phyloP scores from a whole-genome alignment of 2,329 filamentous ascomycete genomes.

The Penicillium sclerotiorum region DNA sequence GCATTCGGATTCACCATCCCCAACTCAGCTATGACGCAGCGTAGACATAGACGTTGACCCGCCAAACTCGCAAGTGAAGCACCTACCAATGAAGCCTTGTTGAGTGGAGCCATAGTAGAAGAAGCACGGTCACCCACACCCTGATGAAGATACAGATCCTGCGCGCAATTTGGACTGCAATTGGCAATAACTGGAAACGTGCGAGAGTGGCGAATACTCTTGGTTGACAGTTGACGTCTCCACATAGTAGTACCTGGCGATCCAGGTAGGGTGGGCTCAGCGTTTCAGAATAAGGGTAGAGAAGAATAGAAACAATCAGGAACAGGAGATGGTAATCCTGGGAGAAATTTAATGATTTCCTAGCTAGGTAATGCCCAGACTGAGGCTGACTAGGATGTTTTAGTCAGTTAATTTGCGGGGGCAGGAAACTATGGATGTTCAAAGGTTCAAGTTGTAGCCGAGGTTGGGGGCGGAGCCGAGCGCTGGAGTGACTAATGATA shows the following conservation, averaged over 20 bases:
- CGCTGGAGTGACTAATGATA: neutral
- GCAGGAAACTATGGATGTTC: neutral
- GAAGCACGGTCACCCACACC: neutral
- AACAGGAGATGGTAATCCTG: neutral
- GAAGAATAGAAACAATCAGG: neutral
- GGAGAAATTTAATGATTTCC: neutral
- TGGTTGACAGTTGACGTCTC: neutral
- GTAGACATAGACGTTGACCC: neutral
- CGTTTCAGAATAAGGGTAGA: neutral
- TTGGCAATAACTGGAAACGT: neutral
- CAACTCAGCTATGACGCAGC: neutral
- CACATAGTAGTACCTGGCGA: neutral
- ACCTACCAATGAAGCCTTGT: constrained; percentile 4
- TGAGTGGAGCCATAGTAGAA: constrained; percentile 5
- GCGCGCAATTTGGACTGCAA: neutral
- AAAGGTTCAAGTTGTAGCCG: neutral
- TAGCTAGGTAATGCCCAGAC: neutral
- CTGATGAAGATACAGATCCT: neutral
- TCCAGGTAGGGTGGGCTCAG: neutral
- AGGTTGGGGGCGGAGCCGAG: neutral
- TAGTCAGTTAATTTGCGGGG: neutral
- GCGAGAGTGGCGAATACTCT: neutral
- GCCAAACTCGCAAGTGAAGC: too few relatives aligned
- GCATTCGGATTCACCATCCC: neutral
- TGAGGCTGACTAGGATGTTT: neutral